phyloP scores from a whole-genome alignment of 192 early-diverging fungal species.

The Chytriomyces hyalinus region DNA sequence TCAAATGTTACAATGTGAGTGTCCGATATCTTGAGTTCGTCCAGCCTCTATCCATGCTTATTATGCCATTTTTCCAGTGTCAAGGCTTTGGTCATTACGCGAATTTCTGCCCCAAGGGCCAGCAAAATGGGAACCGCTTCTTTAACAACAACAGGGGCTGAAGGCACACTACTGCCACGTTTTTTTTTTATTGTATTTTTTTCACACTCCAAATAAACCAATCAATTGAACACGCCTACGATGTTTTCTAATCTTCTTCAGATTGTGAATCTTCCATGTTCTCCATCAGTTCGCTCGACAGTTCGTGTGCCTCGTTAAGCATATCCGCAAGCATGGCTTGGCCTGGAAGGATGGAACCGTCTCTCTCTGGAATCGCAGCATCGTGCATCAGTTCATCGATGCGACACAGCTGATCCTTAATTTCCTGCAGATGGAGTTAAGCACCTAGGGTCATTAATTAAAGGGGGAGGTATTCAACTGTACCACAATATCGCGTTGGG shows the following conservation, averaged over 20 bases:
- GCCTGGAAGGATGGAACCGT: conserved; percentile 27
- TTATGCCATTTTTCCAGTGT: conserved; percentile 58
- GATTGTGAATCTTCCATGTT: background rate
- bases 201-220: background rate
- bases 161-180: background rate
- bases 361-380: conserved; percentile 17
- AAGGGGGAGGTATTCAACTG: background rate
- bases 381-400: conserved; percentile 25
- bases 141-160: background rate
- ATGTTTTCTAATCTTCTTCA: conserved; percentile 24
- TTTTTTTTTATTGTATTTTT: background rate
- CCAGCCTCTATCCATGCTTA: background rate
- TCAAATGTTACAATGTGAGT: conserved; percentile 24
- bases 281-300: conserved; percentile 21
- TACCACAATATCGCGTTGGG: conserved; percentile 18
- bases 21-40: background rate
- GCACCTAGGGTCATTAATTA: background rate
- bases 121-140: too few species aligned
- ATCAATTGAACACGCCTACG: background rate
- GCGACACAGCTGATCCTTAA: conserved; percentile 19
- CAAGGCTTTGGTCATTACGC: conserved; percentile 86
- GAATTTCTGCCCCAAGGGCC: conserved; percentile 65
- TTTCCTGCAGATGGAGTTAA: conserved; percentile 5
- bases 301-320: conserved; percentile 22
- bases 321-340: conserved; percentile 29